These are phyloP conservation scores for Neurospora sp. DNA, from an alignment of 495 filamentous ascomycete genomes.

Conservation along the genomic window DNA sequence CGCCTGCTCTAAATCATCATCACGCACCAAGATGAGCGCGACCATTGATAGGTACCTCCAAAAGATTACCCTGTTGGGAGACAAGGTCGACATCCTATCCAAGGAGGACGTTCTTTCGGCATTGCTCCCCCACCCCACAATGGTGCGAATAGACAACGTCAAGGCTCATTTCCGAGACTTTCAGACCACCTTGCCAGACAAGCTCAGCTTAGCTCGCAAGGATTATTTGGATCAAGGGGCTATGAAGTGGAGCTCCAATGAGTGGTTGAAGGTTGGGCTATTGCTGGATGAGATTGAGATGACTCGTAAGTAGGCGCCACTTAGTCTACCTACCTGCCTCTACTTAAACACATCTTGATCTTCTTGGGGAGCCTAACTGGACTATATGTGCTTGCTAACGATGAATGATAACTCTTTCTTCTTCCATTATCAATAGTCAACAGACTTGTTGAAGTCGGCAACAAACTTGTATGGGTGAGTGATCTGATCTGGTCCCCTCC, in stretches of 20 bases:
- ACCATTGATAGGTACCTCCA: not conserved
- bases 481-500: not conserved
- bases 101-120: not conserved
- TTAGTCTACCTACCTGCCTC: too few species aligned
- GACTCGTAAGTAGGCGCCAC: not conserved
- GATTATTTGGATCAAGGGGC: not conserved
- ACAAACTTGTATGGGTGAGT: not conserved
- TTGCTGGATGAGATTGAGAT: not conserved
- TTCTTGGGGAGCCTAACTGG: not conserved
- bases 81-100: not conserved
- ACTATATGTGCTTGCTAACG: too few species aligned
- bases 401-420: not conserved
- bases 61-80: not conserved
- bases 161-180: not conserved
- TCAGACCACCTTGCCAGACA: not conserved
- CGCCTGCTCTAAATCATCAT: not conserved
- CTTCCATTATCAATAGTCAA: not conserved
- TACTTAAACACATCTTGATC: too few species aligned
- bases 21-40: not conserved
- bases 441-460: not conserved
- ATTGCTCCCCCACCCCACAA: not conserved
- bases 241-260: not conserved
- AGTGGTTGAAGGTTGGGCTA: not conserved
- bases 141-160: not conserved
- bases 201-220: not conserved